Percentiles rank a stretch among this genome's conserved stretches.
phyloP scores from a whole-genome alignment of 202 grass and related monocot species.

The Zoysia matrella region DNA sequence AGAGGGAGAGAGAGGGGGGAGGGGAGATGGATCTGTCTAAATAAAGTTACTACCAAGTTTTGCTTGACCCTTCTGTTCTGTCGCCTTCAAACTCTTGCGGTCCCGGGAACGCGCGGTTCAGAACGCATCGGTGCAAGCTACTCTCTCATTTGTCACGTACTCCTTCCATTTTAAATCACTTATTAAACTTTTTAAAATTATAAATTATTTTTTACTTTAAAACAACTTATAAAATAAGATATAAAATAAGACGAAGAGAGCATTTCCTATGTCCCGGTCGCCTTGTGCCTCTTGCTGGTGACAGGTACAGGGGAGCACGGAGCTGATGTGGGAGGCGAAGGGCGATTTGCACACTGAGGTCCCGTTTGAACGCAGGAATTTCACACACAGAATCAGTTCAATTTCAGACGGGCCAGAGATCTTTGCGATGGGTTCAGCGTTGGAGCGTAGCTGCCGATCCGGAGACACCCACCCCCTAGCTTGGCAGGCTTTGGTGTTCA shows the following conservation, averaged over 20 bases:
- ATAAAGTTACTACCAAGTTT: slow-evolving; percentile 47
- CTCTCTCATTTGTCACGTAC: slow-evolving; percentile 15
- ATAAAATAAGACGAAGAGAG: neutral
- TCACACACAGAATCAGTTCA: too few relatives aligned
- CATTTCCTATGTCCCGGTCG: neutral
- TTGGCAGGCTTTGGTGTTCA: too few relatives aligned
- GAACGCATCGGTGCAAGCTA: slow-evolving; percentile 9
- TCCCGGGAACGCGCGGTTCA: slow-evolving; percentile 36
- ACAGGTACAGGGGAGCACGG: slow-evolving; percentile 43
- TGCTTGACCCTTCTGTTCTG: neutral
- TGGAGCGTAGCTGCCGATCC: slow-evolving; percentile 33
- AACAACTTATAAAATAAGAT: too few relatives aligned
- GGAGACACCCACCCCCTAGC: too few relatives aligned
- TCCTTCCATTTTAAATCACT: too few relatives aligned
- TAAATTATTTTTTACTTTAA: too few relatives aligned
- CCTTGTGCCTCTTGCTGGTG: slow-evolving; percentile 34
- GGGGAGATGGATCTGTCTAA: slow-evolving; percentile 39
- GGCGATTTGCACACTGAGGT: slow-evolving; percentile 41
- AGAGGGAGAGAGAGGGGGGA: neutral
- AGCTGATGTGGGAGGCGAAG: neutral
- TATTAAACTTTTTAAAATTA: too few relatives aligned
- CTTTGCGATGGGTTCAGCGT: slow-evolving; percentile 34
- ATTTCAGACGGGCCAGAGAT: slow-evolving; percentile 13
- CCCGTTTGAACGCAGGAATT: too few relatives aligned
- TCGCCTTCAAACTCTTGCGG: slow-evolving; percentile 18